phyloP scores from a whole-genome alignment of 2,329 filamentous ascomycete genomes.

The Macrophomina pseudophaseolina region DNA sequence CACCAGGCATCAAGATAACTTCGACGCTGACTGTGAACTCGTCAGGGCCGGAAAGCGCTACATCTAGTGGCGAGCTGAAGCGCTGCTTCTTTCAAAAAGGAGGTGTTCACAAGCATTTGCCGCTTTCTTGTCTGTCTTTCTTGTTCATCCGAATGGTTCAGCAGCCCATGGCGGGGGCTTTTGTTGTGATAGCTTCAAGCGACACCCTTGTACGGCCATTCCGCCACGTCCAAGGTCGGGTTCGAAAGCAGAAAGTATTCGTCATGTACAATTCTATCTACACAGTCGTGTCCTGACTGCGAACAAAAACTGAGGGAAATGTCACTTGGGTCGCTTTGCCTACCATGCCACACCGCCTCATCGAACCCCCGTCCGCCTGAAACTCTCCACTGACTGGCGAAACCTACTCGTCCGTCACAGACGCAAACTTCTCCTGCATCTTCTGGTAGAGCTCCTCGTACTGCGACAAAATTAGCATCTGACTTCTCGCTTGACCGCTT shows the following conservation, averaged over 20 bases:
- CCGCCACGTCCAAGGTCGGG: background rate
- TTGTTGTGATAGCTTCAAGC: too few species aligned
- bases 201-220: background rate
- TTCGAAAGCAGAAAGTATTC: background rate
- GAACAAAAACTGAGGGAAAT: conserved; percentile 6
- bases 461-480: conserved; percentile 57
- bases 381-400: background rate
- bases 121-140: too few species aligned
- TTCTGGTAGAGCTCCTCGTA: conserved; percentile 90
- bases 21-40: too few species aligned
- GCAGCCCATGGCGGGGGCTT: too few species aligned
- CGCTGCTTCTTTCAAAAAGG: too few species aligned
- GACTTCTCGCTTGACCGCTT: background rate
- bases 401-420: conserved; percentile 87
- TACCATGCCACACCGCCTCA: conserved; percentile 14
- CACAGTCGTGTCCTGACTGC: conserved; percentile 6
- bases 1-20: conserved; percentile 1
- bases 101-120: too few species aligned
- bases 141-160: too few species aligned
- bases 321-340: background rate
- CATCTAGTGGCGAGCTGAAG: too few species aligned
- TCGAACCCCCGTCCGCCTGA: conserved; percentile 6
- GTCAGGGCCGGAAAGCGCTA: too few species aligned
- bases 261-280: conserved; percentile 24
- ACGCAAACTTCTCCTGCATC: conserved; percentile 97